Percentiles rank a stretch among this genome's conserved stretches.
These are phyloP conservation scores for Davidsoniella virescens DNA, from an alignment of 2,329 filamentous ascomycete species.

Conservation along the genomic window DNA sequence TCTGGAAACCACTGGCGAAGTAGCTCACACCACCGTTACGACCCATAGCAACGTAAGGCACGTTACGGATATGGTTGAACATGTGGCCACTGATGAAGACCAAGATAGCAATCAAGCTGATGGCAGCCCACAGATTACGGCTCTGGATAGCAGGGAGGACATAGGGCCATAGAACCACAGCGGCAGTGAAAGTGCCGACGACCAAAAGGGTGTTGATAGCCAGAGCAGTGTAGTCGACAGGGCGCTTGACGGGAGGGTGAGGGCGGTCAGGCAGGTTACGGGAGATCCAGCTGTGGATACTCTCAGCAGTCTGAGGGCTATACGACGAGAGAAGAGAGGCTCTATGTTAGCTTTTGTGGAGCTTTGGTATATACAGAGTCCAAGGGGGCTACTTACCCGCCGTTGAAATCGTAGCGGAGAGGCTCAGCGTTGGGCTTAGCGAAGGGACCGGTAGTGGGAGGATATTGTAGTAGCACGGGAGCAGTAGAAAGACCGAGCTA, in stretches of 20 bases:
- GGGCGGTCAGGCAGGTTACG: constrained; percentile 64
- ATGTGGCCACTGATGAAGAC: constrained; percentile 94
- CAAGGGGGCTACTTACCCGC: constrained; percentile 40
- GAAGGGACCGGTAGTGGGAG: constrained; percentile 60
- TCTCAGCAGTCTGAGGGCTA: constrained; percentile 60
- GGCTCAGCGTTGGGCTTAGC: constrained; percentile 55
- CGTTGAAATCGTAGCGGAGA: constrained; percentile 68
- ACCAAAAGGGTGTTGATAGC: constrained; percentile 49
- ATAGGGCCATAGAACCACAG: constrained; percentile 60
- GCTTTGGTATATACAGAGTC: neutral
- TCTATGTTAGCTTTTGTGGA: constrained; percentile 3
- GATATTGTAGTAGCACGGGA: constrained; percentile 76
- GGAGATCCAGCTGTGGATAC: constrained; percentile 61
- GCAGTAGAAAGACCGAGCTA: constrained; percentile 90
- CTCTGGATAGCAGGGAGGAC: constrained; percentile 69
- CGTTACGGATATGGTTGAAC: constrained; percentile 97
- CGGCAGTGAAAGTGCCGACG: constrained; percentile 51
- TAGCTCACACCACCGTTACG: constrained; percentile 76
- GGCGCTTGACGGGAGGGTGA: constrained; percentile 63
- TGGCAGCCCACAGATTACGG: constrained; percentile 82
- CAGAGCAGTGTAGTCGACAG: constrained; percentile 73
- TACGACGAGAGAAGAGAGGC: neutral
- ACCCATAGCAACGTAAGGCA: constrained; percentile 78
- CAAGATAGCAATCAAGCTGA: constrained; percentile 77
- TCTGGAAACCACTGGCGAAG: constrained; percentile 84